Percentiles rank a stretch among this genome's conserved stretches.
These are phyloP conservation scores for Cutaneotrichosporon cavernicola DNA, from an alignment of 1,284 basidiomycete genomes.

Conservation along the genomic window DNA sequence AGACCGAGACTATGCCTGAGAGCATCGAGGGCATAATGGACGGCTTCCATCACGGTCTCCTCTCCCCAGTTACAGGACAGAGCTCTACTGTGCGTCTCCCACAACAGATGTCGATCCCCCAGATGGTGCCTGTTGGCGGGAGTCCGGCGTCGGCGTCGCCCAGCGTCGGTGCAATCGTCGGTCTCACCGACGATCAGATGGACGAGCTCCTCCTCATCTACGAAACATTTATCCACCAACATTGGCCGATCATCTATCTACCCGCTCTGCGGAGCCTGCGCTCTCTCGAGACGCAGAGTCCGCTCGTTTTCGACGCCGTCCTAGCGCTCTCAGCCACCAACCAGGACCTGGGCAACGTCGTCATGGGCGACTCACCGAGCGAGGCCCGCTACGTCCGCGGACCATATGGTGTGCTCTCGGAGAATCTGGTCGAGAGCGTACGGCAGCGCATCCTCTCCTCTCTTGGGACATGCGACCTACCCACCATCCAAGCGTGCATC, in stretches of 20 bases:
- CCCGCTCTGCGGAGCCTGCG: constrained; percentile 19
- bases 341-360: background rate
- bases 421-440: constrained; percentile 20
- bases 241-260: constrained; percentile 25
- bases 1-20: background rate
- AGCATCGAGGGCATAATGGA: background rate
- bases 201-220: constrained; percentile 21
- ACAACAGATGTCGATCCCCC: background rate
- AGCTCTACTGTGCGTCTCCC: background rate
- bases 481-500: constrained; percentile 18
- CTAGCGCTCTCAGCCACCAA: constrained; percentile 19
- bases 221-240: constrained; percentile 26
- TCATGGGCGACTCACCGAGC: background rate
- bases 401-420: constrained; percentile 10
- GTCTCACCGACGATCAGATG: constrained; percentile 12
- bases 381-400: background rate
- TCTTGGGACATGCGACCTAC: background rate
- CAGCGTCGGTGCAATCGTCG: constrained; percentile 4
- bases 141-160: background rate
- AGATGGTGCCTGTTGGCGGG: background rate
- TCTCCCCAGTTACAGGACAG: background rate
- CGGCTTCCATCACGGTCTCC: background rate
- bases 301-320: constrained; percentile 23
- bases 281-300: constrained; percentile 16
- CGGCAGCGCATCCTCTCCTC: constrained; percentile 16